Conservation (phyloP, 2,329 filamentous ascomycete genomes). For the Cercospora janseana region DNA sequence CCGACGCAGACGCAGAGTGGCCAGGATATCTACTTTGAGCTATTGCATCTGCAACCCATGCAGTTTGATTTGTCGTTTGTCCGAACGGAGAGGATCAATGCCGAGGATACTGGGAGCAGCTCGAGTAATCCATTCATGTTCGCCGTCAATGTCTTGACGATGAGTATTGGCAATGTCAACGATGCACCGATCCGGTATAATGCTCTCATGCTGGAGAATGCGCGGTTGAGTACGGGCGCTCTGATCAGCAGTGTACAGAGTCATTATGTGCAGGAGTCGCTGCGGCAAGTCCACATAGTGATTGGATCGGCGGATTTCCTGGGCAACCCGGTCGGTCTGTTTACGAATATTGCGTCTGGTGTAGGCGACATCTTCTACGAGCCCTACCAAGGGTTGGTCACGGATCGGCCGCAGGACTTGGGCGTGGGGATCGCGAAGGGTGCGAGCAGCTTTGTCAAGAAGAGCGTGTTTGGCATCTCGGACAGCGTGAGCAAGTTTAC, state of each 20-base stretch:
- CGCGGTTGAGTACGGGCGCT: constrained; percentile 80
- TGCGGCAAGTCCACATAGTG: constrained; percentile 96
- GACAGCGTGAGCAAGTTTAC: constrained; percentile 98
- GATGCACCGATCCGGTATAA: constrained; percentile 94
- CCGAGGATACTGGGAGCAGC: constrained; percentile 81
- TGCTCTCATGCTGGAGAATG: constrained; percentile 90
- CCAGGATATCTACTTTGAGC: constrained; percentile 96
- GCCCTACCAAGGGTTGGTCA: constrained; percentile 95
- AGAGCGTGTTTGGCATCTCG: constrained; percentile 94
- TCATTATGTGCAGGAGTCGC: constrained; percentile 94
- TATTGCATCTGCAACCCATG: constrained; percentile 96
- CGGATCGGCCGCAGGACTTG: constrained; percentile 90
- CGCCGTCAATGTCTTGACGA: constrained; percentile 96
- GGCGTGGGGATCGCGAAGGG: constrained; percentile 95
- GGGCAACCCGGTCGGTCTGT: constrained; percentile 93
- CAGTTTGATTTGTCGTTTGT: constrained; percentile 97
- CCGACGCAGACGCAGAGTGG: constrained; percentile 79
- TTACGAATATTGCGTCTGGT: constrained; percentile 97
- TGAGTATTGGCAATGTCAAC: constrained; percentile 99
- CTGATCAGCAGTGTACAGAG: constrained; percentile 83
- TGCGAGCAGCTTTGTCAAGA: constrained; percentile 95
- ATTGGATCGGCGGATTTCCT: constrained; percentile 96
- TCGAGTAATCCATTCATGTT: constrained; percentile 96
- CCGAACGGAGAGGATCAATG: constrained; percentile 92
- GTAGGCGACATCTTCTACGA: constrained; percentile 99